These are phyloP conservation scores for Crotalaria pallida DNA, from an alignment of 306 rosid species.

Conservation along the genomic window DNA sequence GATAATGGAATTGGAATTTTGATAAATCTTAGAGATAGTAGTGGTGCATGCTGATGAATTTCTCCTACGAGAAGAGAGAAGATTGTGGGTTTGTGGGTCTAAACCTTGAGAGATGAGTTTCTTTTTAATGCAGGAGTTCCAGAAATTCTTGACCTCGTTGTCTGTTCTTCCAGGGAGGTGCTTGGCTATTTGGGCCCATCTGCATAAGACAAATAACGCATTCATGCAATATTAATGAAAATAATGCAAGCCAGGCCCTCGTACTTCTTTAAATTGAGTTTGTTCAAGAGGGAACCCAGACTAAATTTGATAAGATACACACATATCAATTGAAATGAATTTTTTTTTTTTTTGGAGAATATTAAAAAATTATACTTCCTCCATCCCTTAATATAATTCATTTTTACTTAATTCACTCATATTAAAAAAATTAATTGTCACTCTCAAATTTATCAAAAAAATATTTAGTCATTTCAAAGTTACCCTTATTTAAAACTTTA, in stretches of 20 bases:
- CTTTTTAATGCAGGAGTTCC: slow-evolving; percentile 88
- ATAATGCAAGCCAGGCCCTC: not conserved
- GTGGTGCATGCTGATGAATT: not conserved
- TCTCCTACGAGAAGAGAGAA: slow-evolving; percentile 40
- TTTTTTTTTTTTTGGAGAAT: too few species aligned
- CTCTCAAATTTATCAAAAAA: too few species aligned
- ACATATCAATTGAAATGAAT: too few species aligned
- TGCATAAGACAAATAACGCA: slow-evolving; percentile 14
- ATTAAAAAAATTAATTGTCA: too few species aligned
- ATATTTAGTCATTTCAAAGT: too few species aligned
- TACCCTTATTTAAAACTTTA: too few species aligned
- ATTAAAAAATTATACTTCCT: too few species aligned
- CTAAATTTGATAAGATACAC: too few species aligned
- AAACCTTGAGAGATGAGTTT: slow-evolving; percentile 78
- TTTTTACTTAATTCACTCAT: too few species aligned
- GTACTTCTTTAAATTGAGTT: too few species aligned
- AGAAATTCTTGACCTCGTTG: slow-evolving; percentile 86
- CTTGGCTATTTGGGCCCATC: slow-evolving; percentile 96
- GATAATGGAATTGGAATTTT: slow-evolving; percentile 28
- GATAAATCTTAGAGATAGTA: slow-evolving; percentile 7
- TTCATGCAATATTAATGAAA: slow-evolving; percentile 18
- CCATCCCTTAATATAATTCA: too few species aligned
- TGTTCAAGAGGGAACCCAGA: too few species aligned
- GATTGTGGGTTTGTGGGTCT: slow-evolving; percentile 87
- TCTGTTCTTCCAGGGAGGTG: slow-evolving; percentile 92